Evolutionary conservation across 768 basidiomycete species (phyloP).

Genomic region (Omphalotus guepiniiformis): DNA sequence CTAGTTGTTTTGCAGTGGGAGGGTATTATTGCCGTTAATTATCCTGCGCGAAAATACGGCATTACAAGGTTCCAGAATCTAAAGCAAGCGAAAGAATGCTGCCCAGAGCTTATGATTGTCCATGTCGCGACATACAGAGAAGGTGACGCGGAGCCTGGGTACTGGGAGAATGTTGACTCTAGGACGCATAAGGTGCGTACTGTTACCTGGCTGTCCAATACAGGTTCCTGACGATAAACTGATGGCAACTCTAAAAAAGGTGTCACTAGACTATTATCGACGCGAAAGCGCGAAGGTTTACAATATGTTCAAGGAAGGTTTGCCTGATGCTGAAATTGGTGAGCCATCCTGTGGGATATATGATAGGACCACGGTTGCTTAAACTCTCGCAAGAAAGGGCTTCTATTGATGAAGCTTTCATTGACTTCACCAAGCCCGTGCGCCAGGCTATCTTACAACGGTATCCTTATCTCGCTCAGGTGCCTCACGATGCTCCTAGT

Average conservation of each 20-base stretch:
- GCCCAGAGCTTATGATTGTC: slow-evolving; percentile 78
- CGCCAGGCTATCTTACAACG: slow-evolving; percentile 67
- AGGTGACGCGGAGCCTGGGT: slow-evolving; percentile 81
- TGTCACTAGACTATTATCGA: slow-evolving; percentile 90
- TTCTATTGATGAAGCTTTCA: slow-evolving; percentile 95
- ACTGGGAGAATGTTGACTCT: slow-evolving; percentile 88
- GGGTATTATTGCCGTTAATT: slow-evolving; percentile 96
- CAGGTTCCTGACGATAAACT: too few relatives aligned
- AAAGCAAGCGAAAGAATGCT: slow-evolving; percentile 79
- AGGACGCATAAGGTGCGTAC: slow-evolving; percentile 81
- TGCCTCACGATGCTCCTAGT: slow-evolving; percentile 62
- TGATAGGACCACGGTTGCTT: slow-evolving; percentile 1
- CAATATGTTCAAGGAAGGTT: slow-evolving; percentile 71
- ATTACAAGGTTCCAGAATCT: slow-evolving; percentile 89
- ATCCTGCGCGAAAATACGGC: slow-evolving; percentile 88
- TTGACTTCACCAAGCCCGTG: slow-evolving; percentile 85
- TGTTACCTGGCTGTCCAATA: not conserved
- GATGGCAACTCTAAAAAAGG: slow-evolving; percentile 41
- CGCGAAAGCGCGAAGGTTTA: slow-evolving; percentile 88
- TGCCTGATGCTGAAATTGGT: slow-evolving; percentile 84
- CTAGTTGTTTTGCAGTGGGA: slow-evolving; percentile 39
- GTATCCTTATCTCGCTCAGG: slow-evolving; percentile 70
- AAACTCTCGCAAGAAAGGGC: slow-evolving; percentile 72
- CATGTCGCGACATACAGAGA: slow-evolving; percentile 96
- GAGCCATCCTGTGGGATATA: slow-evolving; percentile 14